Evolutionary conservation across 306 rosid species (phyloP), one percentile per base, ranked within the genome.

Genomic region (Sesbania bispinosa): DNA sequence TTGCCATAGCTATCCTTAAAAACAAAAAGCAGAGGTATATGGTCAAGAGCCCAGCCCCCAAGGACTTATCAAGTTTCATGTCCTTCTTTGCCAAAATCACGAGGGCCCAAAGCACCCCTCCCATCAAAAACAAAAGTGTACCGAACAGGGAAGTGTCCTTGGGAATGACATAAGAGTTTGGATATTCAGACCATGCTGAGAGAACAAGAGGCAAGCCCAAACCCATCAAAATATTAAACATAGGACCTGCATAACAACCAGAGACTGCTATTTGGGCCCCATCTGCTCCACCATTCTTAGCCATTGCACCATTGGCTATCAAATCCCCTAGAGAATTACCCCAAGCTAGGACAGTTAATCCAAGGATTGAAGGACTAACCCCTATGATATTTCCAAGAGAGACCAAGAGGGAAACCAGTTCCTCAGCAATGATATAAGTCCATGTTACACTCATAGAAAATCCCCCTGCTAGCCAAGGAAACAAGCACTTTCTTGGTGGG

Each of bases 401-500:
- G 30, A 71, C 53, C 69, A 71, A 59, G 1, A 71, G 77, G 42
- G 77, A 71, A 30, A 71, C 77, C 4, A 71, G 26, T 59, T 71
- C 77, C 15, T 72, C 77, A 60, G 69, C 77, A 20, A 72, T 72
- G 30, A 72, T 72, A 13, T 72, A 72, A 32, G 77, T 72, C 77
- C 77, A 72, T 72, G 77, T 72, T 13, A 72, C 77, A 72, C 77
- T 72, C 77, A 72, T 72, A 1, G 77, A 72, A 60, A 72, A 72
- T 0, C 77, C 69, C 26, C 77, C 77, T 20, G 69, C 77, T 72
- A 72, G 38, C 77, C 77, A 72, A 19, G 77, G 77, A 33, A 72
- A 72, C 61, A 72, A 72, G 14, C 77, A 72, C 15, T 50, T 72
- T 47, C 61, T 72, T 2, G 77, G 77, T 72, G 77, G 77, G 48